A percentile compares a stretch with the other conserved stretches of the same genome.
phyloP scores from a whole-genome alignment of 352 stramenopile genomes.

The Globisporangium barbulae region DNA sequence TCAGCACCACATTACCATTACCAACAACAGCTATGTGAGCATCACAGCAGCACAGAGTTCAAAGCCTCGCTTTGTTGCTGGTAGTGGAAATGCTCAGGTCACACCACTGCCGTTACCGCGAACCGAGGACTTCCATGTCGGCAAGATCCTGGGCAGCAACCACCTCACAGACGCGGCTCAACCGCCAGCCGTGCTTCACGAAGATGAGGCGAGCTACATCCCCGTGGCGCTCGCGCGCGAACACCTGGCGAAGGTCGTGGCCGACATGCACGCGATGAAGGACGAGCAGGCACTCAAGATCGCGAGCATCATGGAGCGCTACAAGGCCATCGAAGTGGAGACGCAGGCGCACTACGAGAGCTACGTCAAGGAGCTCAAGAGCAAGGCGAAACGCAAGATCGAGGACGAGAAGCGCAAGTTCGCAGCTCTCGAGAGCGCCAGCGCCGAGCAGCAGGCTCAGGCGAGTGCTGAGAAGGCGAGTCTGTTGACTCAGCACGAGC shows the following conservation, averaged over 20 bases:
- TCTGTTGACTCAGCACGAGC: slow-evolving; percentile 20
- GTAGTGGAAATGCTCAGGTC: slow-evolving; percentile 17
- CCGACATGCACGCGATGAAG: slow-evolving; percentile 80
- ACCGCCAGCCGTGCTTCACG: slow-evolving; percentile 13
- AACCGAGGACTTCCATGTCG: slow-evolving; percentile 47
- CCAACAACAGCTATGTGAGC: slow-evolving; percentile 4
- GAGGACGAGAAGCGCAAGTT: slow-evolving; percentile 19
- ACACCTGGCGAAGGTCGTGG: slow-evolving; percentile 64
- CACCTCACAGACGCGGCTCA: slow-evolving; percentile 12
- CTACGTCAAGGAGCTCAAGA: slow-evolving; percentile 35
- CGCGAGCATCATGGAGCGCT: slow-evolving; percentile 46
- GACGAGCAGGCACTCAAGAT: slow-evolving; percentile 53
- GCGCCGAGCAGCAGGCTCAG: neutral
- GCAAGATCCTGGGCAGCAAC: slow-evolving; percentile 29
- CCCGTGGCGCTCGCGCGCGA: slow-evolving; percentile 56
- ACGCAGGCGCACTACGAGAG: slow-evolving; percentile 56
- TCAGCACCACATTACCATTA: neutral
- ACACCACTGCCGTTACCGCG: slow-evolving; percentile 28
- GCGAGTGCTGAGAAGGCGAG: slow-evolving; percentile 8
- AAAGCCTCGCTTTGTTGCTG: neutral
- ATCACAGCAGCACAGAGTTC: neutral
- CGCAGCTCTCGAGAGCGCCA: neutral
- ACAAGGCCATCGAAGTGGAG: slow-evolving; percentile 51
- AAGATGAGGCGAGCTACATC: slow-evolving; percentile 63
- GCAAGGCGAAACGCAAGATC: slow-evolving; percentile 25